Conservation (phyloP, 495 filamentous ascomycete genomes). For the Hypoxylon fuscum region DNA sequence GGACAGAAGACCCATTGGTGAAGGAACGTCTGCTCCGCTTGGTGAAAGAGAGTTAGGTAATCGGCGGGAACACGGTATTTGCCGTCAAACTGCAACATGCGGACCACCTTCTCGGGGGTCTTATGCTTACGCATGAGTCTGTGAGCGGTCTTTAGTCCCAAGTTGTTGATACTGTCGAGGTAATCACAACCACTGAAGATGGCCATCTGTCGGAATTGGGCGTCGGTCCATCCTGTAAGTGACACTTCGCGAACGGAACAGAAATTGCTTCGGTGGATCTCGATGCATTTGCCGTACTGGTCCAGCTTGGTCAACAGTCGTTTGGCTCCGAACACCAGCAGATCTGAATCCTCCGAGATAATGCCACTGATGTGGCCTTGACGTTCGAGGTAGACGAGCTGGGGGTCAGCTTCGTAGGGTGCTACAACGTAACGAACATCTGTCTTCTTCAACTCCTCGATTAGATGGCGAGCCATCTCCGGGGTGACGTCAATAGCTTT, state of each 20-base stretch:
- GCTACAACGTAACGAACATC: constrained; percentile 90
- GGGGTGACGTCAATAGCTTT: constrained; percentile 97
- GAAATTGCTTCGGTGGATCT: constrained; percentile 89
- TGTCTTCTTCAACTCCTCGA: constrained; percentile 85
- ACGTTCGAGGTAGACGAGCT: constrained; percentile 91
- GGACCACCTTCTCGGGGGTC: constrained; percentile 81
- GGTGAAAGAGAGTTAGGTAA: constrained; percentile 79
- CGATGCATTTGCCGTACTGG: constrained; percentile 89
- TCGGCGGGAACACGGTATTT: constrained; percentile 78
- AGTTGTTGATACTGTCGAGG: constrained; percentile 77
- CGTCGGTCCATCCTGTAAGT: constrained; percentile 89
- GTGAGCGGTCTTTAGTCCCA: constrained; percentile 95
- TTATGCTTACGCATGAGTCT: constrained; percentile 89
- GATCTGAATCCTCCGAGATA: constrained; percentile 95
- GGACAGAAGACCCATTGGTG: constrained; percentile 96
- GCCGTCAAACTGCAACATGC: constrained; percentile 85
- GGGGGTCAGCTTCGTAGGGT: constrained; percentile 97
- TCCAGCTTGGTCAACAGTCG: constrained; percentile 93
- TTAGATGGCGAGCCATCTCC: constrained; percentile 90
- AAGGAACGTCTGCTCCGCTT: constrained; percentile 91
- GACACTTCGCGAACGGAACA: constrained; percentile 87
- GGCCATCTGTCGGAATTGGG: constrained; percentile 92
- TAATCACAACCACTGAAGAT: constrained; percentile 99
- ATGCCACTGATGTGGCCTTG: constrained; percentile 85
- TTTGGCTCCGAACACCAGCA: constrained; percentile 93